Evolutionary conservation across 257 asterid genomes (phyloP), one percentile per base, ranked within the genome.

Genomic region (Linderniella brevidens): DNA sequence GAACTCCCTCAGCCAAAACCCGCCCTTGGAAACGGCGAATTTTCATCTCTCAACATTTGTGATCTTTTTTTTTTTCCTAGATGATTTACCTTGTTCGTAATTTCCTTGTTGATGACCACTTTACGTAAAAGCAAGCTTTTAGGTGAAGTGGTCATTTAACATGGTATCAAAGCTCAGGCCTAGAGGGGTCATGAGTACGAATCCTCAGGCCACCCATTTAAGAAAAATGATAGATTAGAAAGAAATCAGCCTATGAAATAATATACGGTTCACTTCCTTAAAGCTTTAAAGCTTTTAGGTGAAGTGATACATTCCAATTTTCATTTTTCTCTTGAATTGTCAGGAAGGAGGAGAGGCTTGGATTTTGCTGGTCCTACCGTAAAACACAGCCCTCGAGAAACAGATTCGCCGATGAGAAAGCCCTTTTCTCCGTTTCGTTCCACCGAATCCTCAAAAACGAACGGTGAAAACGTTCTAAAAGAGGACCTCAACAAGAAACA

Each of bases 341-440:
- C 54, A 44, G 47, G 64, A 85, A 93, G 79, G 45, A 58, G 75
- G 61, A 78, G 82, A 70, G 79, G 70, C 42, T 63, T 70, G 59
- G 82, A 74, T 63, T 63, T 72, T 53, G 71, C 73, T 51, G 78
- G 77, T 43, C 61, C 59, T 57, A 72, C 78, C 44, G 46, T 48
- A 9, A 77, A 60, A 54, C 81, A 68, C 11, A 70, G 48, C 29
- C 58, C 59, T 19, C 70, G 61, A 5, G 92, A 72, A 53, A 40
- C 35, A 42, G 82, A 71, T 44, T 41, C 54, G 13, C 61, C 73
- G 19, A 45, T 53, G 53, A 52, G 97, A 47, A 80, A 54, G 62
- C 97, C 97, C 17, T 87, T 87, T 61, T 82, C 92, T 17, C 88
- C 88, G 35, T 71, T 87, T 61, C 67, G 86, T 55, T 57, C 74